Evolutionary conservation across 352 stramenopile species (phyloP).

Genomic region (Phytophthora melonis): DNA sequence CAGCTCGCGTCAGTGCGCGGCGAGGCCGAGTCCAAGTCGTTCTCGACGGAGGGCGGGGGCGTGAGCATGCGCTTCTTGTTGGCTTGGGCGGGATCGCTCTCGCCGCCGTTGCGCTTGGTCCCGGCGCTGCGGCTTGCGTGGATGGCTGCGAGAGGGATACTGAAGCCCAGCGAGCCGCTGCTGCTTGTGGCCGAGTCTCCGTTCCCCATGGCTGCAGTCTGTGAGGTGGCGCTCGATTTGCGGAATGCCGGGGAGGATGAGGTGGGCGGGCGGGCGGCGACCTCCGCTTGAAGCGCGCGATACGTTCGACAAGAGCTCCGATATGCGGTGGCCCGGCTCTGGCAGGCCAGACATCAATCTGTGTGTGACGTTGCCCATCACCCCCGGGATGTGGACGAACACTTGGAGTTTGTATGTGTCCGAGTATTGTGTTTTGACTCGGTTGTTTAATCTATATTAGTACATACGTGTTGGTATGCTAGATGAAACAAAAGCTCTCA

Average conservation of each 20-base stretch:
- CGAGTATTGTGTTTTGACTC: not conserved
- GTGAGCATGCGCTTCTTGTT: conserved; percentile 59
- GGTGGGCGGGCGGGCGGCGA: not conserved
- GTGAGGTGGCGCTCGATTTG: conserved; percentile 15
- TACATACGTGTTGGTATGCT: too few species aligned
- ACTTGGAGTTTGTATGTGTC: conserved; percentile 11
- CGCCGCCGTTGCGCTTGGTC: conserved; percentile 9
- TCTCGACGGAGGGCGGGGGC: conserved; percentile 24
- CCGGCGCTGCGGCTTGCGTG: conserved; percentile 1
- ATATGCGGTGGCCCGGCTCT: conserved; percentile 7
- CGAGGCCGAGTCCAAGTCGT: conserved; percentile 43
- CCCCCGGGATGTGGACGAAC: conserved; percentile 27
- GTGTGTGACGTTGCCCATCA: conserved; percentile 22
- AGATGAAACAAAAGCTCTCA: too few species aligned
- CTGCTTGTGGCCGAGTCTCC: not conserved
- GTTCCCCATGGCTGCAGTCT: conserved; percentile 15
- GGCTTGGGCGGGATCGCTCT: conserved; percentile 19
- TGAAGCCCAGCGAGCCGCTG: conserved; percentile 34
- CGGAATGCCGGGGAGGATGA: conserved; percentile 19
- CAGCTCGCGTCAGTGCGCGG: conserved; percentile 50
- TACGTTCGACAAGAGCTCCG: conserved; percentile 7
- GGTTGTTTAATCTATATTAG: not conserved
- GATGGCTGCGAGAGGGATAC: conserved; percentile 36
- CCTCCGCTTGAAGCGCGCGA: conserved; percentile 21
- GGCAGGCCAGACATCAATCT: conserved; percentile 21